Evolutionary conservation across 371 early-diverging fungal genomes (phyloP).

Genomic region (Zopfochytrium polystomum): DNA sequence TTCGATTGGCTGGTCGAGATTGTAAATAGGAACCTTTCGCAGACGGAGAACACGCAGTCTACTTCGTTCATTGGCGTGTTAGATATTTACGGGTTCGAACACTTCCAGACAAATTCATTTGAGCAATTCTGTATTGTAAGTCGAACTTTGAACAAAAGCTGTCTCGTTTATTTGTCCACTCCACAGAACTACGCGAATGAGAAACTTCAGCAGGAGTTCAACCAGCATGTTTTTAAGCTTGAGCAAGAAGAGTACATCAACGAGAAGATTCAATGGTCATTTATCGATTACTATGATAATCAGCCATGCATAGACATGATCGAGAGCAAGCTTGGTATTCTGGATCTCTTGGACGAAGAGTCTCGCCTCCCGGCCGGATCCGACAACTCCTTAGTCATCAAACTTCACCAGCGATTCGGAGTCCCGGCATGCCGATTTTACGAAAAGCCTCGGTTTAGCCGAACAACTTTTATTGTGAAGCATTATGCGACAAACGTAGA

Average conservation of each 20-base stretch:
- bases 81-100: constrained; percentile 97
- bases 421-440: constrained; percentile 73
- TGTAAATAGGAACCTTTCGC: constrained; percentile 76
- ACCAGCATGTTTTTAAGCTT: constrained; percentile 93
- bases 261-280: constrained; percentile 87
- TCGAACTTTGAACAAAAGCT: no score
- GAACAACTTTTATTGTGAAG: constrained; percentile 65
- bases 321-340: constrained; percentile 94
- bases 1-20: constrained; percentile 92
- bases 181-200: constrained; percentile 81
- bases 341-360: constrained; percentile 94
- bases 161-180: no score
- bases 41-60: constrained; percentile 38
- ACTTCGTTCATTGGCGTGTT: constrained; percentile 86
- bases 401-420: constrained; percentile 76
- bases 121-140: constrained; percentile 92
- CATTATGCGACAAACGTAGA: constrained; percentile 74
- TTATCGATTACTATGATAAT: constrained; percentile 86
- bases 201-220: constrained; percentile 74
- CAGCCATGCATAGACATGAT: constrained; percentile 99
- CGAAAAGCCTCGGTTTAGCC: constrained; percentile 83
- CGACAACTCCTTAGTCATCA: constrained; percentile 79
- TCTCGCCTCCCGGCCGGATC: constrained; percentile 89
- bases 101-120: constrained; percentile 97
- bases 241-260: constrained; percentile 97